phyloP scores from a whole-genome alignment of 768 basidiomycete genomes.

The Galerina sulciceps region DNA sequence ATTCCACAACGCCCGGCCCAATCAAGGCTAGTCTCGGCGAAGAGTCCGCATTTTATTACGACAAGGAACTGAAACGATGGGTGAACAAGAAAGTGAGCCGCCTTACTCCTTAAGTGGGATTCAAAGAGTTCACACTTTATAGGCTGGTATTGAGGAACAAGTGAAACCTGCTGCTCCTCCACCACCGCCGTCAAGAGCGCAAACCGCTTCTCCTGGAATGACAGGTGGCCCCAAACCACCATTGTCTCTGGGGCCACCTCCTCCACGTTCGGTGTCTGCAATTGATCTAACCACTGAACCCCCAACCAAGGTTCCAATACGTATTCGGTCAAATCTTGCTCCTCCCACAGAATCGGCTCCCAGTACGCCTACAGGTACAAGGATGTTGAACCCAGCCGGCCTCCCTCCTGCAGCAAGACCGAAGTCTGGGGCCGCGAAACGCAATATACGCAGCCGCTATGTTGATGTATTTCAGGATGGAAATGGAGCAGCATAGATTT shows the following conservation, averaged over 20 bases:
- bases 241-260: slow-evolving; percentile 38
- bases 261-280: slow-evolving; percentile 63
- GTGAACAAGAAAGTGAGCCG: slow-evolving; percentile 84
- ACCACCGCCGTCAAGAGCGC: slow-evolving; percentile 83
- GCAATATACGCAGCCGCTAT: slow-evolving; percentile 80
- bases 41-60: slow-evolving; percentile 88
- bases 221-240: slow-evolving; percentile 36
- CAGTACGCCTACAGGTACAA: slow-evolving; percentile 48
- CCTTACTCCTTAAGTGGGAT: neutral
- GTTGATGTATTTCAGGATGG: slow-evolving; percentile 87
- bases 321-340: slow-evolving; percentile 68
- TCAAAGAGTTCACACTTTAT: slow-evolving; percentile 12
- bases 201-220: slow-evolving; percentile 82
- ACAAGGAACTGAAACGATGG: slow-evolving; percentile 95
- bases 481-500: slow-evolving; percentile 24
- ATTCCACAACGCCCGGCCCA: slow-evolving; percentile 61
- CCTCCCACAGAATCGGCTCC: slow-evolving; percentile 56
- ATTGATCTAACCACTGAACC: slow-evolving; percentile 62
- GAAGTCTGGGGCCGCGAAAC: slow-evolving; percentile 70
- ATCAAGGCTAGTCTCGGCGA: slow-evolving; percentile 94
- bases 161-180: slow-evolving; percentile 59
- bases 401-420: slow-evolving; percentile 58
- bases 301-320: slow-evolving; percentile 53
- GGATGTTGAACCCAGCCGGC: slow-evolving; percentile 47
- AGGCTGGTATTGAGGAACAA: slow-evolving; percentile 65